Evolutionary conservation across 257 asterid species (phyloP).

Genomic region (Plectranthus barbatus): DNA sequence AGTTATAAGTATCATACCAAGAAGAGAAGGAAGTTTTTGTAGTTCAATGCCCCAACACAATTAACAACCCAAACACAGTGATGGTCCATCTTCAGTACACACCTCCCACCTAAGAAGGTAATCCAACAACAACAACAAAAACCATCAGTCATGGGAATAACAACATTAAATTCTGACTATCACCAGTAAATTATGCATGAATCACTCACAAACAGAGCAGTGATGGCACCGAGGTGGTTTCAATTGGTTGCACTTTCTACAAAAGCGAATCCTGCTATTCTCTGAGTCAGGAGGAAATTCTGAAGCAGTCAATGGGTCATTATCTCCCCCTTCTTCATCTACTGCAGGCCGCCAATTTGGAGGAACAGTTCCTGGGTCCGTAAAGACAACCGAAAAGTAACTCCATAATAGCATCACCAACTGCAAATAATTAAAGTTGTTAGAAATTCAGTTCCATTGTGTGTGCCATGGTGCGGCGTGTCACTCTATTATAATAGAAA

Average conservation of each 20-base stretch:
- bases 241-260: slow-evolving; percentile 92
- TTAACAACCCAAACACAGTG: slow-evolving; percentile 99
- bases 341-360: slow-evolving; percentile 78
- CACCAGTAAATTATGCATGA: slow-evolving; percentile 13
- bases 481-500: neutral
- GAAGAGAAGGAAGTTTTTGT: slow-evolving; percentile 94
- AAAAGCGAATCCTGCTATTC: slow-evolving; percentile 53
- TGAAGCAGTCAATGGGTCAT: slow-evolving; percentile 57
- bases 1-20: slow-evolving; percentile 44
- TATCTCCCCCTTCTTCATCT: slow-evolving; percentile 87
- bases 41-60: slow-evolving; percentile 96
- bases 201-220: slow-evolving; percentile 96
- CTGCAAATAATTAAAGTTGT: slow-evolving; percentile 34
- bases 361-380: slow-evolving; percentile 93
- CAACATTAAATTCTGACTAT: slow-evolving; percentile 1
- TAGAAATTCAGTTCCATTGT: slow-evolving; percentile 19
- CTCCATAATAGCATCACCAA: slow-evolving; percentile 94
- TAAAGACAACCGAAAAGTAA: slow-evolving; percentile 90
- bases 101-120: slow-evolving; percentile 75
- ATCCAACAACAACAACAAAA: slow-evolving; percentile 12
- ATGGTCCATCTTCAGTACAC: slow-evolving; percentile 97
- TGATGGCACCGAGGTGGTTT: slow-evolving; percentile 99
- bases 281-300: slow-evolving; percentile 54
- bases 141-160: neutral
- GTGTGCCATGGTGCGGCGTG: neutral